phyloP scores from a whole-genome alignment of 306 rosid species.

The Rosa rugosa region DNA sequence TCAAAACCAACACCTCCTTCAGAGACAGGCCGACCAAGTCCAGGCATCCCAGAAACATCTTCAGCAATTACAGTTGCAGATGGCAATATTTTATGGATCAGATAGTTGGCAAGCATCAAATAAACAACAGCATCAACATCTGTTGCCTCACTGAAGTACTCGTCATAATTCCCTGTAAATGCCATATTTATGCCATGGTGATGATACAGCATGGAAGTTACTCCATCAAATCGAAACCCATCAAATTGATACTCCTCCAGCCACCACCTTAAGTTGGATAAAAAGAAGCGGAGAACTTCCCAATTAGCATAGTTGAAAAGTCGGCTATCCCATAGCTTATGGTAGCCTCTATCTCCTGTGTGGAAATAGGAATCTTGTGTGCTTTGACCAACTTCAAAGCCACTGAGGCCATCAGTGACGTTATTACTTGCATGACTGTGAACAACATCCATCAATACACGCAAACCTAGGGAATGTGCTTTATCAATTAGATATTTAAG shows the following conservation, averaged over 20 bases:
- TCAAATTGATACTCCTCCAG: constrained; percentile 86
- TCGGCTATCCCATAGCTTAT: constrained; percentile 92
- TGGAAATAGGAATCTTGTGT: constrained; percentile 91
- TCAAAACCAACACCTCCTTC: constrained; percentile 88
- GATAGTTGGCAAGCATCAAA: constrained; percentile 84
- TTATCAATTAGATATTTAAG: constrained; percentile 88
- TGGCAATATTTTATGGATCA: constrained; percentile 66
- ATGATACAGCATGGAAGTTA: constrained; percentile 94
- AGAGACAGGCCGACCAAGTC: constrained; percentile 70
- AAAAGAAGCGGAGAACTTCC: constrained; percentile 97
- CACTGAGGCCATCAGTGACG: constrained; percentile 91
- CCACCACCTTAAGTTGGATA: constrained; percentile 97
- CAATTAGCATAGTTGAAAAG: constrained; percentile 93
- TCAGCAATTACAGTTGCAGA: constrained; percentile 90
- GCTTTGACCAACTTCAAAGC: constrained; percentile 94
- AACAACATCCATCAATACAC: constrained; percentile 86
- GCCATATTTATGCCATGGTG: constrained; percentile 84
- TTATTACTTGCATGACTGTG: constrained; percentile 97
- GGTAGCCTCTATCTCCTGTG: constrained; percentile 83
- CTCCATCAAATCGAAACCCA: constrained; percentile 97
- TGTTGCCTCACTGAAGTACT: constrained; percentile 84
- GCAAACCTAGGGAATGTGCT: constrained; percentile 86
- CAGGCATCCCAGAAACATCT: constrained; percentile 99
- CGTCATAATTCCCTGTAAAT: constrained; percentile 77
- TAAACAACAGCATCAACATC: constrained; percentile 93